A percentile compares a stretch with the other conserved stretches of the same genome.
Evolutionary conservation across 148 eudicot species (phyloP).

Genomic region (Rhododendron williamsianum): DNA sequence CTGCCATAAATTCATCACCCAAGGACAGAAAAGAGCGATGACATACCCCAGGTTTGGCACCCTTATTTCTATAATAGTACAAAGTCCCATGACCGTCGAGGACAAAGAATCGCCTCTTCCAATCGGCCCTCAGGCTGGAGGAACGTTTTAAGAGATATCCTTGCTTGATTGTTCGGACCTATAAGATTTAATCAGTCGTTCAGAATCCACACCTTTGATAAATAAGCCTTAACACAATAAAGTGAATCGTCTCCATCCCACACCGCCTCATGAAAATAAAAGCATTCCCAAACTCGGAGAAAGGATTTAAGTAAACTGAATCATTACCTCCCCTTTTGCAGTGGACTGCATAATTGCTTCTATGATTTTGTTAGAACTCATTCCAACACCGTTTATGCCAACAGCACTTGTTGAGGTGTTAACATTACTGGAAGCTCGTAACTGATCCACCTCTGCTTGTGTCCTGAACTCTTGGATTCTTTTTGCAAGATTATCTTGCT

Average conservation of each 20-base stretch:
- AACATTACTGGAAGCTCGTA: slow-evolving; percentile 50
- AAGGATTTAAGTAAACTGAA: neutral
- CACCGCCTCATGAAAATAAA: neutral
- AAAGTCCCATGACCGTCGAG: slow-evolving; percentile 88
- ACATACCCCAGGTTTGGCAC: slow-evolving; percentile 59
- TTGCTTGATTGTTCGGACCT: slow-evolving; percentile 92
- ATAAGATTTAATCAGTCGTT: slow-evolving; percentile 5
- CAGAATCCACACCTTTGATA: neutral
- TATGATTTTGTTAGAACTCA: slow-evolving; percentile 51
- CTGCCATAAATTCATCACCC: slow-evolving; percentile 6
- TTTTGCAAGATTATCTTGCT: slow-evolving; percentile 88
- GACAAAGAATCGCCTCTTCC: slow-evolving; percentile 93
- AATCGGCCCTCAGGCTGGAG: slow-evolving; percentile 85
- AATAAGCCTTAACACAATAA: slow-evolving; percentile 4
- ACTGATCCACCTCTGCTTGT: slow-evolving; percentile 61
- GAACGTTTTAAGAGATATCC: slow-evolving; percentile 90
- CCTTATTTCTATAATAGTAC: slow-evolving; percentile 60
- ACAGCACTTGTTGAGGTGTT: slow-evolving; percentile 52
- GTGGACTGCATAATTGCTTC: slow-evolving; percentile 75
- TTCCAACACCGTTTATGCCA: slow-evolving; percentile 49
- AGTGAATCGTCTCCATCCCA: neutral
- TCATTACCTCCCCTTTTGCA: slow-evolving; percentile 71
- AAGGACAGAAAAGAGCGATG: slow-evolving; percentile 3
- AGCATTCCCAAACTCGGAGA: neutral
- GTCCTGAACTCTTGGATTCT: slow-evolving; percentile 95